Evolutionary conservation across 768 basidiomycete species (phyloP), one percentile per base, ranked within the genome.

Genomic region (Kwoniella botswanensis): DNA sequence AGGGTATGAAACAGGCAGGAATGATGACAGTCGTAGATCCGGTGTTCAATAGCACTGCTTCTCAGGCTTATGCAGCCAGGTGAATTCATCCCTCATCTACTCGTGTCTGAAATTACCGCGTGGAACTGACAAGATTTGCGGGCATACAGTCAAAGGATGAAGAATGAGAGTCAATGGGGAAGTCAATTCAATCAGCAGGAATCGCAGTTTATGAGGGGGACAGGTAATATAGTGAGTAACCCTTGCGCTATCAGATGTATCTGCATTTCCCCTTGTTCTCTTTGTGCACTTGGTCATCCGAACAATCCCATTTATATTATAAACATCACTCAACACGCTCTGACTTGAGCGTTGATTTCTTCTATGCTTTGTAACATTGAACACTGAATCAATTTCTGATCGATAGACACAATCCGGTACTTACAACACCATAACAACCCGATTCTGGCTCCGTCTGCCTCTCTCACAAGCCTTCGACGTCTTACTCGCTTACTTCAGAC

Each of bases 1-100:
- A 90, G 69, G 86, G 88, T 2, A 80, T 98, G 56, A 86, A 90
- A 12, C 85, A 85, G 13, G 88, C 86, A 15, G 95, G 94, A 0
- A 93, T 94, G 82, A 85, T 96, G 72, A 88, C 87, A 3, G 85
- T 93, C 62, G 90, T 92, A 3, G 85, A 89, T 11, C 90, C 93
- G n/a, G 50, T 65, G 35, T 81, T 72, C 67, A 63, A 26, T 17
- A 64, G 63, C 10, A 21, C 54, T 7, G 74, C 78, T 17, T 71
- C 72, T 21, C 74, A 77, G 63, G 73, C 79, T 1, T 81, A 82
- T 58, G 71, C 74, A 4, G 69, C 71, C 9, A 53, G 68, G 77
- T 78, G 53, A 52, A 76, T 72, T 2, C 22, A n/a, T 11, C 24
- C 26, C 63, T 50, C 17, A 10, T 15, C 17, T 13, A n/a, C 50